Base-by-base conservation (phyloP, 306 rosid species). In the Gleditsia sinensis region DNA sequence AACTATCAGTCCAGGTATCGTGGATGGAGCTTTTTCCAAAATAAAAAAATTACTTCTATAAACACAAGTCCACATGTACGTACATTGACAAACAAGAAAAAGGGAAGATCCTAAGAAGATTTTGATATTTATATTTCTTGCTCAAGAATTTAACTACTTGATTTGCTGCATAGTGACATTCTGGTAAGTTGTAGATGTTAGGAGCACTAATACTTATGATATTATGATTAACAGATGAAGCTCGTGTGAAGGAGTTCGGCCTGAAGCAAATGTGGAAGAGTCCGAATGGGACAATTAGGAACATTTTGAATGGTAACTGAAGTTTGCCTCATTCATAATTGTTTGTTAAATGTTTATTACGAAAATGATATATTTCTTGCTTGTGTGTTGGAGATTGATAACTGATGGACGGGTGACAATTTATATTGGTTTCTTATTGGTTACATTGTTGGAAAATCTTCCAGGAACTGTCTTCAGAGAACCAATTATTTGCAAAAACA, bases 391-490 rank as follows among this genome's bases (percentile, higher is more conserved):
- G 20, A 24, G 49, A 42, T 58, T 59, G 65, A 45, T 58, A 1
- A 45, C 39, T 53, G 53, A 40, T 36, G 20, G 33, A 25, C 49
- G 34, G 34, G 56, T 39, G 37, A 48, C 13, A 48, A 49, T 71
- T 12, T 30, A 28, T 63, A 27, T 49, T 61, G 59, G 46, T 61
- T 75, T 74, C 69, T 76, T 50, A 75, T 43, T 24, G 28, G 43
- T 27, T 16, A 37, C 28, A 1, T 45, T 34, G 40, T 23, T 55
- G 43, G 56, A 45, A 33, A 72, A 51, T 1, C 71, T 84, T 67
- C 88, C 89, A 94, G 99, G 99, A 67, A 94, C 97, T 56, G 99
- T 91, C 78, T 94, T 92, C 85, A 88, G 99, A 83, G 99, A 94
- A 75, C 99, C 99, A 50, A 94, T 94, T 83, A 81, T 94, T 69